Evolutionary conservation across 495 filamentous ascomycete genomes (phyloP), one percentile per base, ranked within the genome.

Genomic region (Penicillium maclennaniae): DNA sequence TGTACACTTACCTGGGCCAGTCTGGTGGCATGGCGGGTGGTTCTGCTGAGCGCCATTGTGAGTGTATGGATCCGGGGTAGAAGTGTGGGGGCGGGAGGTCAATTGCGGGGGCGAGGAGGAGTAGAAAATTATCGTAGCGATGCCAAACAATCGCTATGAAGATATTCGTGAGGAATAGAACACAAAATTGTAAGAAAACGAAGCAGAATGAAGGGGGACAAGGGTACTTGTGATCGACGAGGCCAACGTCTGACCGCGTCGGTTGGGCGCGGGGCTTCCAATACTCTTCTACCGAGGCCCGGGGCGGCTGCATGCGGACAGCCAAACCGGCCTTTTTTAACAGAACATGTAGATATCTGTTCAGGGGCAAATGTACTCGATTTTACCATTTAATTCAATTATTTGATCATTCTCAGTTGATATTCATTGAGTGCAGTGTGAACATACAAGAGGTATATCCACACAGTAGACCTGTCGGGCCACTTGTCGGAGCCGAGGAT

Each of bases 21-120:
- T 60, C 60, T 65, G 25, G 68, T 60, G 45, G 67, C 71, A 62
- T 72, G 70, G 51, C 70, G 68, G 53, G 65, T 64, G 53, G 73
- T 68, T 61, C 70, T 68, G 59, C 63, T 60, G 39, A 74, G 60
- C 10, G 64, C 66, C 66, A 70, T 69, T 52, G 44, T 62, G 44
- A 27, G 46, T 48, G 50, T 41, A 50, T 50, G 60, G 61, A 53
- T 60, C 52, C 49, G 54, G 59, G 61, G 57, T 52, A 62, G 48
- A 54, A 57, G 49, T 57, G 59, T 26, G 55, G 54, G 60, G 56
- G 47, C 54, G 59, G 53, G 50, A 54, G 43, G 37, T 44, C 48
- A 37, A 55, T 49, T 54, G 65, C 49, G 56, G 60, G 57, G 60
- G 48, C 38, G 21, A 20, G 16, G 25, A 36, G 43, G 54, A 21